Evolutionary conservation across 495 filamentous ascomycete species (phyloP).

Genomic region (Daldinia grandis): DNA sequence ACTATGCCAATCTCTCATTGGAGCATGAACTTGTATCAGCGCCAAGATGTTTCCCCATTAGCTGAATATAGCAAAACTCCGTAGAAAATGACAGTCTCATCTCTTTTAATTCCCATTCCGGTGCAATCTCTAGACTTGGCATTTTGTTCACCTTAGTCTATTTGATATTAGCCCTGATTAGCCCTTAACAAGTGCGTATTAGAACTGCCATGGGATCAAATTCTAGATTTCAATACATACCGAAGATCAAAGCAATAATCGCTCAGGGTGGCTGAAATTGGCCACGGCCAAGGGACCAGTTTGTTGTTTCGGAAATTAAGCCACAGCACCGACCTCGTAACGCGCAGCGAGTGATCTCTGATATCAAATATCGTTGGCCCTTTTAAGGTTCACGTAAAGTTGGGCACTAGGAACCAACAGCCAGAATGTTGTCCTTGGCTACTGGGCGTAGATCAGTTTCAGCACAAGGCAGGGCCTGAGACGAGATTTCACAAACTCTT

Average conservation of each 20-base stretch:
- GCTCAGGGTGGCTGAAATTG: background rate
- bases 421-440: background rate
- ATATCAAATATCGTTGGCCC: background rate
- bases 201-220: conserved; percentile 1
- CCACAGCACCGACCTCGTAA: background rate
- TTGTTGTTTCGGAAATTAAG: conserved; percentile 16
- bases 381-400: conserved; percentile 8
- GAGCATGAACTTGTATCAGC: background rate
- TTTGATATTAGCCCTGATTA: conserved; percentile 8
- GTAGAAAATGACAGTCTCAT: conserved; percentile 21
- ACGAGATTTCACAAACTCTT: conserved; percentile 6
- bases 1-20: conserved; percentile 25
- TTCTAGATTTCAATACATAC: background rate
- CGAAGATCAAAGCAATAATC: background rate
- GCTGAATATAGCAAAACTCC: conserved; percentile 14
- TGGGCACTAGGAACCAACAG: conserved; percentile 1
- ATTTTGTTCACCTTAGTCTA: conserved; percentile 14
- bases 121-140: conserved; percentile 31
- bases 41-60: conserved; percentile 13
- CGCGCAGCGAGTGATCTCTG: background rate
- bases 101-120: background rate
- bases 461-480: conserved; percentile 13
- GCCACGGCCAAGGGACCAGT: background rate
- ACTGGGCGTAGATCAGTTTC: conserved; percentile 31
- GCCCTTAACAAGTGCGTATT: conserved; percentile 1